Base-by-base conservation (phyloP, 1,284 basidiomycete species). In the Nidula niveotomentosa region DNA sequence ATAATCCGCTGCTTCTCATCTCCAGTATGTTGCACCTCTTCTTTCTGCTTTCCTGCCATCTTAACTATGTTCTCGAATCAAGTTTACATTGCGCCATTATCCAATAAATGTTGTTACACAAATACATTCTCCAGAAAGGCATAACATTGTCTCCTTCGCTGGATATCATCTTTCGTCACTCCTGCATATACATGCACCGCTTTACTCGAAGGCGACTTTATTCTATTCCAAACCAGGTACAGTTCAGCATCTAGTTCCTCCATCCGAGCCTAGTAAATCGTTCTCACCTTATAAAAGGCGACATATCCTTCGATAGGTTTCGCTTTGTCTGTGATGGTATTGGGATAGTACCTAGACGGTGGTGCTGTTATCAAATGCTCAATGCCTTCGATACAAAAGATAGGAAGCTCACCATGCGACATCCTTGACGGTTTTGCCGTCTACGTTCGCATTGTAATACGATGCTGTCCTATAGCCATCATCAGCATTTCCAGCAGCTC, bases 251-350 rank as follows among this genome's bases (percentile, higher is more conserved):
- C 12, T 47, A 12, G 8, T 5, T 15, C 12, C 18, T 23, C 33
- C 36, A 4, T 52, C 2, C n/a, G 15, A 9, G 17, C 7, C 12
- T 9, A 13, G 9, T 30, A 44, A 51, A 37, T 8, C 2, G 15
- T 10, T 5, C 53, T 53, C 18, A 81, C 86, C 76, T 86, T 86
- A 71, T 88, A 85, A 63, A 88, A 88, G 0, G 85, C 86, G 36
- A 88, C 70, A 59, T 85, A 81, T 13, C 74, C 73, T 65, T 85
- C 76, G 63, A 89, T 86, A 12, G 76, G 62, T 52, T 76, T 74
- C 0, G 85, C 86, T 58, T 75, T 77, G 8, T 76, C 71, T 43
- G 71, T 79, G 30, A 66, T 70, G 1, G 85, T 70, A 3, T 72
- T 56, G 0, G 85, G 79, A 61, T 89, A 88, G 62, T 83, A 86